Conservation (phyloP, 208 protist genomes). For the Strigomonas culicis region DNA sequence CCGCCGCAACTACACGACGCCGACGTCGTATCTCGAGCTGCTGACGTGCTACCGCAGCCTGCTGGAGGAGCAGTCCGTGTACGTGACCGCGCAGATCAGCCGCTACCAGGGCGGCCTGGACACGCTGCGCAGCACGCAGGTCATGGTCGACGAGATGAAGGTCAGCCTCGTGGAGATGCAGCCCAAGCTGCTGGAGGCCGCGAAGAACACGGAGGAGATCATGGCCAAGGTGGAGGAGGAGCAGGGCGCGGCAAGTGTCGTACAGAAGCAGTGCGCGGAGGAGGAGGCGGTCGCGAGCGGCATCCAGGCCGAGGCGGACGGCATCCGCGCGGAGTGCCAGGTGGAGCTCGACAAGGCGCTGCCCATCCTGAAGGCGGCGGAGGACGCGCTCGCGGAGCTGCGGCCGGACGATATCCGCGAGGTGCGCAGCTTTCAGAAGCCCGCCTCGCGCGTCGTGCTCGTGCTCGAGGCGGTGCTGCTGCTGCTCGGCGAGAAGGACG, state of each 20-base stretch:
- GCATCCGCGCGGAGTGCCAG: constrained; percentile 90
- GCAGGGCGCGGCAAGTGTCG: constrained; percentile 84
- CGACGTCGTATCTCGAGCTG: constrained; percentile 95
- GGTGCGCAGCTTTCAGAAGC: constrained; percentile 92
- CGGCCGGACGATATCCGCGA: constrained; percentile 92
- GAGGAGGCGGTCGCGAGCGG: constrained; percentile 84
- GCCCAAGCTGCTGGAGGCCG: constrained; percentile 92
- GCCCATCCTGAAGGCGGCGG: constrained; percentile 90
- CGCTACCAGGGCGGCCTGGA: constrained; percentile 91
- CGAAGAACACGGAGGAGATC: constrained; percentile 92
- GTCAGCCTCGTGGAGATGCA: constrained; percentile 93
- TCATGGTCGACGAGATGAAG: constrained; percentile 94
- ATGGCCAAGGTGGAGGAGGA: constrained; percentile 91
- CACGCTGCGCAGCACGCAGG: constrained; percentile 93
- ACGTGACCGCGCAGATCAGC: constrained; percentile 60
- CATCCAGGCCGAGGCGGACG: constrained; percentile 90
- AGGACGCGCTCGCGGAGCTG: constrained; percentile 92
- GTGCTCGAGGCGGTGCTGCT: constrained; percentile 93
- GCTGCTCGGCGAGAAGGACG: constrained; percentile 90
- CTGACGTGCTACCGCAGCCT: constrained; percentile 88
- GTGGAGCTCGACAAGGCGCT: constrained; percentile 93
- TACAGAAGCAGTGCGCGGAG: constrained; percentile 73
- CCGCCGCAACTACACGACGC: constrained; percentile 95
- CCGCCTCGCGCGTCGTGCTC: constrained; percentile 87
- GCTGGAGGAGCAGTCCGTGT: constrained; percentile 81